Percentiles rank a stretch among this genome's conserved stretches.
phyloP scores from a whole-genome alignment of 129 eudicot species.

The Solidago caesia region DNA sequence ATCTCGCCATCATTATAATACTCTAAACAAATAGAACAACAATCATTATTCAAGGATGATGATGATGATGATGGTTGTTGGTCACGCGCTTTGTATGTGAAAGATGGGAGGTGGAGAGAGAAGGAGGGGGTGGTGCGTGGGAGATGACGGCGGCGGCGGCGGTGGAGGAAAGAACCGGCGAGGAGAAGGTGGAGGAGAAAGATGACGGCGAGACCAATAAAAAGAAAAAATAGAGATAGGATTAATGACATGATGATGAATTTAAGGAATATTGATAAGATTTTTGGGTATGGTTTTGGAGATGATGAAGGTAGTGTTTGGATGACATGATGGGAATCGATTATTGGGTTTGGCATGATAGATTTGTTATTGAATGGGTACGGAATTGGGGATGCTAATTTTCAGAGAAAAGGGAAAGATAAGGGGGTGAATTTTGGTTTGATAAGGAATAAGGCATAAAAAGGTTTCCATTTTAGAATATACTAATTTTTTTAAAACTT shows the following conservation, averaged over 20 bases:
- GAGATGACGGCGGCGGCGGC: constrained; percentile 33
- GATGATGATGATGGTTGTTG: no score
- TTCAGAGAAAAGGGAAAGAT: neutral
- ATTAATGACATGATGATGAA: constrained; percentile 57
- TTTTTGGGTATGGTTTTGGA: constrained; percentile 40
- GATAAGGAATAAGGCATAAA: no score
- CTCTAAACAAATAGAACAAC: constrained; percentile 75
- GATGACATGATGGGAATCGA: constrained; percentile 36
- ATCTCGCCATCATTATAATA: constrained; percentile 45
- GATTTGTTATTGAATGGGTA: neutral
- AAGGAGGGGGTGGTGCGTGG: constrained; percentile 23
- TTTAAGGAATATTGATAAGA: constrained; percentile 60
- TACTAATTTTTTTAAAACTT: no score
- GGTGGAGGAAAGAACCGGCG: constrained; percentile 55
- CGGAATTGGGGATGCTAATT: neutral
- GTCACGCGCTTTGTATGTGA: neutral
- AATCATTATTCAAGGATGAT: constrained; percentile 9
- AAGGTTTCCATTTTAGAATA: neutral
- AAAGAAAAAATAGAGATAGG: constrained; percentile 66
- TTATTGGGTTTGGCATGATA: constrained; percentile 29
- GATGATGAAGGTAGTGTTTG: constrained; percentile 20
- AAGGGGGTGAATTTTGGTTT: neutral
- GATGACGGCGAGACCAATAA: constrained; percentile 77
- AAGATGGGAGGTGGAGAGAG: constrained; percentile 37
- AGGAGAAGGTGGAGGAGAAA: constrained; percentile 75